Evolutionary conservation across 1,284 basidiomycete species (phyloP).

Genomic region (Fomes fomentarius): DNA sequence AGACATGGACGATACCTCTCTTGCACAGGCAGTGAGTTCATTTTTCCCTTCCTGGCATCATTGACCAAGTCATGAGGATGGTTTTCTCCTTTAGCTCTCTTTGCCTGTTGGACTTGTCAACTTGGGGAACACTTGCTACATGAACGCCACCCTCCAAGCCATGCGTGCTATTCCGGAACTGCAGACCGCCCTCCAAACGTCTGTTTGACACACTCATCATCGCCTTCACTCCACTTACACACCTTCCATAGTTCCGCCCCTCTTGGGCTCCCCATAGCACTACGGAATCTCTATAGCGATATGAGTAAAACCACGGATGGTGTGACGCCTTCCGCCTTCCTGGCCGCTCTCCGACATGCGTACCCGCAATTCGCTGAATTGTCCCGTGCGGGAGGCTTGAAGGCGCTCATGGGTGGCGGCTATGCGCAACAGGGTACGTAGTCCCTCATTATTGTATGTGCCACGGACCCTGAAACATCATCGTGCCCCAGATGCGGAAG

Average conservation of each 20-base stretch:
- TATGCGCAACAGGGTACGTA: constrained; percentile 87
- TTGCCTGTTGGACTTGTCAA: constrained; percentile 75
- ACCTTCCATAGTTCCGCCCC: constrained; percentile 22
- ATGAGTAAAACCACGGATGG: constrained; percentile 81
- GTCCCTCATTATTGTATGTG: no score
- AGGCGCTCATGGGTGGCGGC: constrained; percentile 41
- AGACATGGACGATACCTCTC: constrained; percentile 86
- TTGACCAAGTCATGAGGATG: no score
- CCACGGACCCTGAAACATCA: no score
- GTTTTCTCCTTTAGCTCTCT: constrained; percentile 45
- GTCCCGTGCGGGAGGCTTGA: constrained; percentile 37
- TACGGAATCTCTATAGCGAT: constrained; percentile 74
- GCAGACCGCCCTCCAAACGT: constrained; percentile 67
- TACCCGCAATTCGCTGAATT: constrained; percentile 94
- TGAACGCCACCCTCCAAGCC: constrained; percentile 95
- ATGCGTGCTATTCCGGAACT: constrained; percentile 91
- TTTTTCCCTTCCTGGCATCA: no score
- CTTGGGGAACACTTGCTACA: constrained; percentile 92
- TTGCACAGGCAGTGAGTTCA: constrained; percentile 80
- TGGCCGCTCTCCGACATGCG: constrained; percentile 73
- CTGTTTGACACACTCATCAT: constrained; percentile 30
- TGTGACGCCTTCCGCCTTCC: constrained; percentile 77
- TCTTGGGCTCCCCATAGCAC: constrained; percentile 50
- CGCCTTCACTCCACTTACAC: background rate
- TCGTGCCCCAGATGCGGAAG: constrained; percentile 91